Evolutionary conservation across 2,329 filamentous ascomycete genomes (phyloP).

Genomic region (Botryotinia globosa): DNA sequence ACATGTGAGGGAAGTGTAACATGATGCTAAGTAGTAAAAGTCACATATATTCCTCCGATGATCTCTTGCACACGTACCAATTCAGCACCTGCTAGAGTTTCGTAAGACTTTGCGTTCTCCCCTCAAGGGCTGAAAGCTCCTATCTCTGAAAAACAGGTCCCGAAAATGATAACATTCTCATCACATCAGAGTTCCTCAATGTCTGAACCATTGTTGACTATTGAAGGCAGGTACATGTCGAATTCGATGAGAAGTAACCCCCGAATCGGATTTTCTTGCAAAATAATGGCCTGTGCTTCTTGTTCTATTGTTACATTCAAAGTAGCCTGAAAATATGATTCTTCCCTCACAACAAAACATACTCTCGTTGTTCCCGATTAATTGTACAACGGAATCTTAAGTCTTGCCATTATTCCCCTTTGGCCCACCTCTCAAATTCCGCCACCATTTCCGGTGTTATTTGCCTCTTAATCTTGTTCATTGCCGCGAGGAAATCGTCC

Average conservation of each 20-base stretch:
- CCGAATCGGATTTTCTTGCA: neutral
- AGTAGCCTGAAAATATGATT: neutral
- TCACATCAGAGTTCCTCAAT: neutral
- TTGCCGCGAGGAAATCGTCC: slow-evolving; percentile 46
- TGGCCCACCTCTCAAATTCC: slow-evolving; percentile 48
- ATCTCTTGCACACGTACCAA: neutral
- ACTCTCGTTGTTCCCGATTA: neutral
- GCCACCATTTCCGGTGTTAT: slow-evolving; percentile 58
- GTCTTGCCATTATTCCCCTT: neutral
- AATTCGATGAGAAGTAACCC: neutral
- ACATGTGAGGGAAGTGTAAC: neutral
- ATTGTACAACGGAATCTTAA: neutral
- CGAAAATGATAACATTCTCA: neutral
- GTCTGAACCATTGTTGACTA: neutral
- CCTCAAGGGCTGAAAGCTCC: neutral
- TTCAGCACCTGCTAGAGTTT: neutral
- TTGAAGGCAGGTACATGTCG: neutral
- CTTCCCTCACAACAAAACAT: no score
- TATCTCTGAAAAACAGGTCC: neutral
- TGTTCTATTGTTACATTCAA: neutral
- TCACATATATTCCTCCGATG: neutral
- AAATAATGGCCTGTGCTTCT: neutral
- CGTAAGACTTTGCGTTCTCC: neutral
- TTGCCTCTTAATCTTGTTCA: slow-evolving; percentile 50
- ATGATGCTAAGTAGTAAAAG: neutral